Evolutionary conservation across 129 eudicot genomes (phyloP), one percentile per base, ranked within the genome.

Genomic region (Flaveria robusta): DNA sequence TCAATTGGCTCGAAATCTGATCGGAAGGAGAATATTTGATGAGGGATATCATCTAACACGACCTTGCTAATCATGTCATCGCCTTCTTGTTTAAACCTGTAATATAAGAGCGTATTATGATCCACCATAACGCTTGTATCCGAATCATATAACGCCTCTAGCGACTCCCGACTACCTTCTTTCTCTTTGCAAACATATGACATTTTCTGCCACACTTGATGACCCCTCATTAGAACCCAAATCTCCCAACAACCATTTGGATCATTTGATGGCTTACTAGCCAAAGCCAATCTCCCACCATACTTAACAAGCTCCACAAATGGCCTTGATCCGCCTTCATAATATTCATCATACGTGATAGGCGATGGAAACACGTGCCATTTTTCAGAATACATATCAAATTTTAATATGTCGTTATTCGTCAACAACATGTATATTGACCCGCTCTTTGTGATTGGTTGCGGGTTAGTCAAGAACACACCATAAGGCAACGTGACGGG

Each of bases 391-490:
- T 37, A 50, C 9, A 29, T 52, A 55, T 77, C 74, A 24, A 77
- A 66, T 9, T 54, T 69, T 23, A 77, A 55, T 14, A 77, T 2
- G 0, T 37, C 7, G 6, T 22, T 16, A 49, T 71, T 71, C 3
- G 50, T 18, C 9, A 71, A 14, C 23, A 70, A 37, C 82, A 60
- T 45, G 76, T 78, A 55, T 6, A 43, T 31, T 3, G 70, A 78
- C 2, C 82, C 82, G 0, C 70, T 46, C 1, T 55, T 16, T 19
- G 71, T 78, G 59, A 70, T 70, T 11, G 71, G 60, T 3, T 78
- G 64, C 4, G 51, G 29, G n/a, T 34, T 7, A 10, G 42, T 18
- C 39, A 47, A 9, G 19, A 58, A 19, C 5, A 45, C 82, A 5
- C 8, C 7, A 1, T 12, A 0, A 7, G 69, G 60, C 64, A 70